Percentiles rank a stretch among this genome's conserved stretches.
Evolutionary conservation across 2,329 filamentous ascomycete genomes (phyloP).

Genomic region (Arthrobotrys pseudoclavata): DNA sequence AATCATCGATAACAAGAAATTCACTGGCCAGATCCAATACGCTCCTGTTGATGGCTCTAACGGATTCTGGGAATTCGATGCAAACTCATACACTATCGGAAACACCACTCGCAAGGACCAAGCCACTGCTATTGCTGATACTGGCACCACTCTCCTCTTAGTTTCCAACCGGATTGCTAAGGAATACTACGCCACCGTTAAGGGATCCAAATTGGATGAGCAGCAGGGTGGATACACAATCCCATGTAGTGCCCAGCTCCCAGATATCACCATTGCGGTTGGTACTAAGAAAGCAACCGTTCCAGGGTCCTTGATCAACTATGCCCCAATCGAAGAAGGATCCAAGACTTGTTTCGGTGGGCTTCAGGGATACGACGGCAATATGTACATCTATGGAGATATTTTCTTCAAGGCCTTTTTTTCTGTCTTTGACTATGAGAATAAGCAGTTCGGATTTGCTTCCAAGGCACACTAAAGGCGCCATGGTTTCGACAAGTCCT

Average conservation of each 20-base stretch:
- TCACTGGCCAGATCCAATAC: conserved; percentile 72
- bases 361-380: conserved; percentile 72
- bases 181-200: conserved; percentile 74
- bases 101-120: conserved; percentile 63
- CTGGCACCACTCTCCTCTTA: conserved; percentile 77
- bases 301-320: conserved; percentile 72
- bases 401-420: conserved; percentile 83
- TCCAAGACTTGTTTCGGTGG: conserved; percentile 77
- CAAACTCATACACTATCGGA: conserved; percentile 72
- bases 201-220: conserved; percentile 69
- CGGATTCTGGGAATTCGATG: conserved; percentile 73
- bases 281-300: conserved; percentile 70
- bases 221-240: conserved; percentile 72
- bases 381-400: conserved; percentile 79
- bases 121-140: conserved; percentile 75
- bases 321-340: conserved; percentile 70
- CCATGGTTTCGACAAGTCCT: background rate
- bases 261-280: conserved; percentile 72
- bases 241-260: conserved; percentile 70
- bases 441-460: conserved; percentile 70
- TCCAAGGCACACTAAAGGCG: conserved; percentile 63
- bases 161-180: conserved; percentile 71
- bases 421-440: conserved; percentile 76
- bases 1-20: conserved; percentile 71
- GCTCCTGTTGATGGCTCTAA: conserved; percentile 69